A percentile compares a stretch with the other conserved stretches of the same genome.
Conservation (phyloP, 768 basidiomycete species). For the Candolleomyces aberdarensis region DNA sequence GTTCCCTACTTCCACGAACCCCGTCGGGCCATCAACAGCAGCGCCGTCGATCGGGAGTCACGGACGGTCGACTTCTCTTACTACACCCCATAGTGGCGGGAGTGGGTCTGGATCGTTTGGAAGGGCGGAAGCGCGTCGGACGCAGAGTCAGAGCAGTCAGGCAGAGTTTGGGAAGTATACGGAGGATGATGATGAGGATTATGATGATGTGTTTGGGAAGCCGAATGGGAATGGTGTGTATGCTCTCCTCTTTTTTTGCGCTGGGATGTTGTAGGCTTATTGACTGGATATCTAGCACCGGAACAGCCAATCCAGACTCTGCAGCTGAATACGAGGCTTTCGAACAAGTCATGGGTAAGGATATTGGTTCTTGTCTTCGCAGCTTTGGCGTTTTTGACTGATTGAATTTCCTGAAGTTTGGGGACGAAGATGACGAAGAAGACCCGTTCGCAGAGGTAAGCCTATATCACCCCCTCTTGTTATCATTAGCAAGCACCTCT, state of each 20-base stretch:
- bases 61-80: constrained; percentile 58
- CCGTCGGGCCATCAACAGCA: constrained; percentile 31
- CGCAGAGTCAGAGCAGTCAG: constrained; percentile 36
- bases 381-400: neutral
- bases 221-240: constrained; percentile 62
- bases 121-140: constrained; percentile 55
- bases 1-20: constrained; percentile 24
- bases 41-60: constrained; percentile 34
- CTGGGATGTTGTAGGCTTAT: neutral
- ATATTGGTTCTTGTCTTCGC: neutral
- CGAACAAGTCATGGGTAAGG: constrained; percentile 86
- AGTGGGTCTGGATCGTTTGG: constrained; percentile 57
- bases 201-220: constrained; percentile 92
- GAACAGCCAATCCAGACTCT: constrained; percentile 71
- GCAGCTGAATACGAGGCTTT: constrained; percentile 81
- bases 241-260: neutral
- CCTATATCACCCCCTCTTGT: neutral
- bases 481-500: no score
- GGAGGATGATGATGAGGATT: constrained; percentile 87
- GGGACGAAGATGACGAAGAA: constrained; percentile 86
- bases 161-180: constrained; percentile 81
- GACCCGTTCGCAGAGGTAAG: constrained; percentile 93
- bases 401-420: constrained; percentile 35
- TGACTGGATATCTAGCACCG: constrained; percentile 30
- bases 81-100: constrained; percentile 22